Base-by-base conservation (phyloP, 2,329 filamentous ascomycete species). In the Calycina marina region DNA sequence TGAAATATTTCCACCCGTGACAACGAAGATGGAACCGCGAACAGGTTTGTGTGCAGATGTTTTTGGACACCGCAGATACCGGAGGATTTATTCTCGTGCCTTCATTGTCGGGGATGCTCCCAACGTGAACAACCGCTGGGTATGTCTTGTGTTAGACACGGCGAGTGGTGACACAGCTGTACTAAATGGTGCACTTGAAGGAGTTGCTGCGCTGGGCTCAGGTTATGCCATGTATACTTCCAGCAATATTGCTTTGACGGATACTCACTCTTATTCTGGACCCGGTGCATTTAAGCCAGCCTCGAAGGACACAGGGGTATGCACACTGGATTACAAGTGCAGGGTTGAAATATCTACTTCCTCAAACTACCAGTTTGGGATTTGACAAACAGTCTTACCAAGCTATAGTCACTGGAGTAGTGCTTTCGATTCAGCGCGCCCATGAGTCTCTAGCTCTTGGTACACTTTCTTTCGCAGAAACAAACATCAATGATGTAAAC, bases 261-360 rank as follows among this genome's bases (percentile, higher is more conserved):
- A 85, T 34, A 94, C 88, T 0, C 88, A 96, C 54, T 85, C 80
- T 15, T 88, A 94, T 56, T 77, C 85, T 17, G 86, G 86, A 0
- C 86, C 88, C 1, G 88, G 81, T 3, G 88, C 79, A 6, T 4
- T 18, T 32, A 16, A 15, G 20, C 24, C n/a, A n/a, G n/a, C n/a
- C n/a, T n/a, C n/a, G n/a, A n/a, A n/a, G n/a, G n/a, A n/a, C n/a
- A n/a, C n/a, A n/a, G n/a, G n/a, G n/a, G n/a, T n/a, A n/a, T n/a
- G n/a, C n/a, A n/a, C n/a, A n/a, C n/a, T n/a, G n/a, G 13, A 8
- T 15, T 9, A 17, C 5, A 11, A 12, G 6, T 4, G 14, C 15
- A 24, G 94, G 83, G 82, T 64, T 90, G 51, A 96, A 94, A 56
- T 94, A 94, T 52, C 66, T 94, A 8, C 64, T 94, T 4, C 88